Conservation (phyloP, 1,284 basidiomycete species). For the Fomes fomentarius region DNA sequence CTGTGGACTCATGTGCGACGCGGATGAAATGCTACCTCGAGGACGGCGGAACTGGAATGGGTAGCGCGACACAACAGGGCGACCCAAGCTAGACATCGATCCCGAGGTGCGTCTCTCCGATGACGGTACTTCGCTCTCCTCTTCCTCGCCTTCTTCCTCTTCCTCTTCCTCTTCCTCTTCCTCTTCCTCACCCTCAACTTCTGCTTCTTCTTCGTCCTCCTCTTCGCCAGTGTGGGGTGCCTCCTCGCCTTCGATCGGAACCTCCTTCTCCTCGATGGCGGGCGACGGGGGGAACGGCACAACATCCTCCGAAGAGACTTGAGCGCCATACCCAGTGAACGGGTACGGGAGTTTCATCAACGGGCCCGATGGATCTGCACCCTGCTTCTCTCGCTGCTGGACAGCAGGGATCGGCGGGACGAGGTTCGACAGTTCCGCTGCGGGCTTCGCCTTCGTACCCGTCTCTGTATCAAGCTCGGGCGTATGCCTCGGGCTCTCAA, state of each 20-base stretch:
- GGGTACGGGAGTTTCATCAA: slow-evolving; percentile 57
- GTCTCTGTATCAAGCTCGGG: slow-evolving; percentile 28
- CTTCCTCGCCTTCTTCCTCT: slow-evolving; percentile 45
- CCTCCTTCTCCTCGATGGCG: slow-evolving; percentile 30
- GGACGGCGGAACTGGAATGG: slow-evolving; percentile 68
- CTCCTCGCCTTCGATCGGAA: slow-evolving; percentile 30
- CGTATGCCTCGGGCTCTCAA: slow-evolving; percentile 48
- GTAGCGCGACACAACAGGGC: slow-evolving; percentile 70
- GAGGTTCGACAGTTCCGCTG: slow-evolving; percentile 44
- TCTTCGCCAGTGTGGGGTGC: slow-evolving; percentile 31
- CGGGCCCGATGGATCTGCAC: slow-evolving; percentile 30
- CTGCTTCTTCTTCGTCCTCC: slow-evolving; percentile 29
- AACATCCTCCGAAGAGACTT: slow-evolving; percentile 57
- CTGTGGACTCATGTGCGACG: slow-evolving; percentile 36
- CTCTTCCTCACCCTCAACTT: slow-evolving; percentile 17
- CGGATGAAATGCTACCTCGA: slow-evolving; percentile 47
- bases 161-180: slow-evolving; percentile 36
- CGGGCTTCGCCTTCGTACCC: slow-evolving; percentile 23
- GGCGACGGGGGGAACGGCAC: slow-evolving; percentile 76
- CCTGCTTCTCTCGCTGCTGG: slow-evolving; percentile 30
- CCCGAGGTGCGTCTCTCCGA: slow-evolving; percentile 63
- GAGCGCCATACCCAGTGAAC: slow-evolving; percentile 58
- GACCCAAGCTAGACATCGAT: slow-evolving; percentile 79
- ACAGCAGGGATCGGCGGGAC: slow-evolving; percentile 36
- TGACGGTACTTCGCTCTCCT: slow-evolving; percentile 51